These are phyloP conservation scores for Syzygium aromaticum DNA, from an alignment of 345 rosid genomes.

Conservation along the genomic window DNA sequence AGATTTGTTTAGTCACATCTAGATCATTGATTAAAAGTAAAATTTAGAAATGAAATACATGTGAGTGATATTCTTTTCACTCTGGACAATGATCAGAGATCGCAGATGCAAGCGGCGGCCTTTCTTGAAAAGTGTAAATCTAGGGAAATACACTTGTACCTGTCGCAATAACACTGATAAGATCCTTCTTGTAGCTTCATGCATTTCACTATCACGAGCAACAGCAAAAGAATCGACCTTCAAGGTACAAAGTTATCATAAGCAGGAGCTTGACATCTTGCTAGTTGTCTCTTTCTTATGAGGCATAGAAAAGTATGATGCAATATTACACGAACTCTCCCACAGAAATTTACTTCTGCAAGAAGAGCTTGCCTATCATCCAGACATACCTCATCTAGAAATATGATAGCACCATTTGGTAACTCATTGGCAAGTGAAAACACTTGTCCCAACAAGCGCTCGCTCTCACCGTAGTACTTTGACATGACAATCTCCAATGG, in stretches of 20 bases:
- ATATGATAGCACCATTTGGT: constrained; percentile 72
- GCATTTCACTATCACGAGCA: constrained; percentile 77
- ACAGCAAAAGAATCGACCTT: constrained; percentile 95
- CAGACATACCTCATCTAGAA: constrained; percentile 79
- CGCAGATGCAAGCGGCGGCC: not conserved
- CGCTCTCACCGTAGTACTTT: constrained; percentile 92
- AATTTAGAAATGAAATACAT: not conserved
- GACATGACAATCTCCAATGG: constrained; percentile 88
- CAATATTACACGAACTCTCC: not conserved
- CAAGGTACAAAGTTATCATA: not conserved
- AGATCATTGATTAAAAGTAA: not conserved
- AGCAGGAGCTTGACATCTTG: not conserved
- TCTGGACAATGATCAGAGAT: not conserved
- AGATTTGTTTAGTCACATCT: not conserved
- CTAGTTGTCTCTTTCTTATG: not conserved
- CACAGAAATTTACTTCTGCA: not conserved
- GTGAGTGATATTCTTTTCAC: not conserved
- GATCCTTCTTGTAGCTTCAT: constrained; percentile 92
- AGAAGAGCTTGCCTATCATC: not conserved
- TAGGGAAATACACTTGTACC: constrained; percentile 22
- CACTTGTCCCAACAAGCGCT: constrained; percentile 71
- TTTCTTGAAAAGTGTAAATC: not conserved
- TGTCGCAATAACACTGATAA: constrained; percentile 84
- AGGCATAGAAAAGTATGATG: not conserved
- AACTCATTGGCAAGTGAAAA: constrained; percentile 85